Conservation (phyloP, 192 early-diverging fungal genomes). For the Obelidium mucronatum region DNA sequence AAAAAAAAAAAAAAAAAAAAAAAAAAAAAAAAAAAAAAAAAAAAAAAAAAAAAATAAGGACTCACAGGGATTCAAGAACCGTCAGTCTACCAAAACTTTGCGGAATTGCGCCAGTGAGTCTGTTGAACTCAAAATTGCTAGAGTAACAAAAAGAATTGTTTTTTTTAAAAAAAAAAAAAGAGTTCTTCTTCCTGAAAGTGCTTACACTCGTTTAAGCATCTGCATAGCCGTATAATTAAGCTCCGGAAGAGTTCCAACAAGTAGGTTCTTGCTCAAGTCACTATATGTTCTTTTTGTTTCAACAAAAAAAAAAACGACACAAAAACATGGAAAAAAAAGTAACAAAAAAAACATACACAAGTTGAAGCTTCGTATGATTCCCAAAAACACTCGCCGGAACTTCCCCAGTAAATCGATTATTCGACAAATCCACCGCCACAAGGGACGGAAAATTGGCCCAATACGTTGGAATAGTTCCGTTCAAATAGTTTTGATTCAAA, state of each 20-base stretch:
- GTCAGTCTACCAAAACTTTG: not conserved
- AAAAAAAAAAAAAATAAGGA: not conserved
- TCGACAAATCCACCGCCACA: not conserved
- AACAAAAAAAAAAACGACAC: not conserved
- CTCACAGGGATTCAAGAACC: not conserved
- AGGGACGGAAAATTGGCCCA: not conserved
- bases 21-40: not conserved
- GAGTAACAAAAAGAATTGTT: not conserved
- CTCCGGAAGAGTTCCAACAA: not conserved
- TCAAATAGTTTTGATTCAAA: not conserved
- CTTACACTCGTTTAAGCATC: too few relatives aligned
- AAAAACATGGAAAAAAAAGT: not conserved
- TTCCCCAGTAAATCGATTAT: not conserved
- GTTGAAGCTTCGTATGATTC: not conserved
- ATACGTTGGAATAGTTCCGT: not conserved
- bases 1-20: not conserved
- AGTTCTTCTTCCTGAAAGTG: not conserved
- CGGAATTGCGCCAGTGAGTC: not conserved
- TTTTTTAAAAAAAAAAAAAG: not conserved
- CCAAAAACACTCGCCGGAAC: not conserved
- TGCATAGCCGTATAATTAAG: not conserved
- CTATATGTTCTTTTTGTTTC: not conserved
- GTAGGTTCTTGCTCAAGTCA: not conserved
- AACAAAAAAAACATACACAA: not conserved
- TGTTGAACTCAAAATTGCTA: not conserved